phyloP scores from a whole-genome alignment of 495 filamentous ascomycete species.

The Parathielavia hyrcaniae region DNA sequence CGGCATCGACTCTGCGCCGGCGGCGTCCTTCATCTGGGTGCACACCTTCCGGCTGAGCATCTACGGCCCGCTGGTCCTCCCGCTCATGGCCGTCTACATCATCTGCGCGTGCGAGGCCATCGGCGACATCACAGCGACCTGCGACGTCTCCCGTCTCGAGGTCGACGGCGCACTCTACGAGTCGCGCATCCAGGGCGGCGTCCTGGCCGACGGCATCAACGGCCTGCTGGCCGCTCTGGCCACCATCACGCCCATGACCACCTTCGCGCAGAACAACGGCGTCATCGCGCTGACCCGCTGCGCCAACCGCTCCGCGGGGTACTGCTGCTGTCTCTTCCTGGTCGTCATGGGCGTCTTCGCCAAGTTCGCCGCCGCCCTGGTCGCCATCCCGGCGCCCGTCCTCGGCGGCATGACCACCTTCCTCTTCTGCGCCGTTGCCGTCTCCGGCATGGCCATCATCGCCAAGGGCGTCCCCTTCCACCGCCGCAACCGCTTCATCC shows the following conservation, averaged over 20 bases:
- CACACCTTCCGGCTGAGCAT: slow-evolving; percentile 74
- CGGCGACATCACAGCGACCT: slow-evolving; percentile 69
- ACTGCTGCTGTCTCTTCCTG: slow-evolving; percentile 67
- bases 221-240: slow-evolving; percentile 72
- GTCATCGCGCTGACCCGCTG: slow-evolving; percentile 87
- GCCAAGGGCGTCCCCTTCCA: slow-evolving; percentile 66
- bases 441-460: slow-evolving; percentile 83
- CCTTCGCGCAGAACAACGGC: slow-evolving; percentile 79
- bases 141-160: slow-evolving; percentile 76
- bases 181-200: slow-evolving; percentile 83
- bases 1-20: slow-evolving; percentile 64
- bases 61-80: slow-evolving; percentile 80
- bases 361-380: slow-evolving; percentile 84
- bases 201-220: slow-evolving; percentile 79
- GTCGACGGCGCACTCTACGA: slow-evolving; percentile 77
- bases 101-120: slow-evolving; percentile 87
- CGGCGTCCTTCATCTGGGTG: slow-evolving; percentile 83
- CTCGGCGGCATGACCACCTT: slow-evolving; percentile 93
- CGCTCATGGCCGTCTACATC: slow-evolving; percentile 78
- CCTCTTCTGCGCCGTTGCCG: slow-evolving; percentile 75
- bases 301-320: slow-evolving; percentile 82
- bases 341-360: slow-evolving; percentile 85
- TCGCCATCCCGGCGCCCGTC: slow-evolving; percentile 73
- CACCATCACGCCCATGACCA: slow-evolving; percentile 80
- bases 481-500: slow-evolving; percentile 79